phyloP scores from a whole-genome alignment of 2,329 filamentous ascomycete genomes.

The Fusarium solani-melongenae region DNA sequence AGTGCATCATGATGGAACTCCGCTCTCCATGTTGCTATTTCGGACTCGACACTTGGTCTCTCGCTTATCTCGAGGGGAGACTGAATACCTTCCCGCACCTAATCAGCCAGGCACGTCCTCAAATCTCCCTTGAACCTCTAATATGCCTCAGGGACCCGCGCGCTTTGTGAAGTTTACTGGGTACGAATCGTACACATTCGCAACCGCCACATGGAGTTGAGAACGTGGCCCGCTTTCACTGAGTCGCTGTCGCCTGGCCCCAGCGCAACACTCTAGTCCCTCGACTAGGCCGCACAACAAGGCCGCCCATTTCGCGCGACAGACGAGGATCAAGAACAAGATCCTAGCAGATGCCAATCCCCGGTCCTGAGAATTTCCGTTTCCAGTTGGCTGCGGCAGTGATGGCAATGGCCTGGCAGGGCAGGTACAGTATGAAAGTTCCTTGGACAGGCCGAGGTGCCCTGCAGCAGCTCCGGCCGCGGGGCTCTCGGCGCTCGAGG shows the following conservation, averaged over 20 bases:
- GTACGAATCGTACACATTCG: constrained; percentile 32
- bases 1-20: constrained; percentile 8
- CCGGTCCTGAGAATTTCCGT: constrained; percentile 38
- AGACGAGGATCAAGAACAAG: constrained; percentile 32
- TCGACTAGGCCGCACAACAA: constrained; percentile 36
- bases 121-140: constrained; percentile 10
- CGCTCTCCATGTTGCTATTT: constrained; percentile 3
- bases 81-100: not conserved
- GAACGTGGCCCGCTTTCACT: constrained; percentile 46
- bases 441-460: constrained; percentile 29
- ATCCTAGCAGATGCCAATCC: constrained; percentile 26
- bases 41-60: not conserved
- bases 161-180: constrained; percentile 21
- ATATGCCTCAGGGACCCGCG: constrained; percentile 29
- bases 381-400: constrained; percentile 33
- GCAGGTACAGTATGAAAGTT: not conserved
- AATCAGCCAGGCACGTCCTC: not conserved
- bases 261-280: constrained; percentile 37
- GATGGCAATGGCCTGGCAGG: constrained; percentile 21
- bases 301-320: constrained; percentile 40
- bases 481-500: constrained; percentile 31
- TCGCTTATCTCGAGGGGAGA: not conserved
- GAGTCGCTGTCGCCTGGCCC: constrained; percentile 41
- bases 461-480: constrained; percentile 31
- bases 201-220: constrained; percentile 45